These are phyloP conservation scores for Blastocystis sp. DNA, from an alignment of 352 stramenopile genomes.

Conservation along the genomic window DNA sequence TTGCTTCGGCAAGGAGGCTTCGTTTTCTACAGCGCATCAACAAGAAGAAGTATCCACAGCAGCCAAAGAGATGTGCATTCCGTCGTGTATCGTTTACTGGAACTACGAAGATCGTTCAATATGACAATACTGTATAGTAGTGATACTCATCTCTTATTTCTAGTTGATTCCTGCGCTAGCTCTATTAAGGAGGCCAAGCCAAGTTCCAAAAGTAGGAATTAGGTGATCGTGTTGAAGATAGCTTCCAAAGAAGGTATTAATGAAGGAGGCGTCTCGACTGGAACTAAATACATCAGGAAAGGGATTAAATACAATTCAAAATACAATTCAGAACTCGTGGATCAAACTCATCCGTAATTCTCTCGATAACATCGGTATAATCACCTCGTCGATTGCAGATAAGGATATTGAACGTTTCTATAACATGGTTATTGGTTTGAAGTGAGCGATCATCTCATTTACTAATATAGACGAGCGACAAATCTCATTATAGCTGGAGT, in stretches of 20 bases:
- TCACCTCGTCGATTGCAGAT: not conserved
- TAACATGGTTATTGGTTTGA: not conserved
- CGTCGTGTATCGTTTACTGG: constrained; percentile 4
- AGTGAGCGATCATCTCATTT: not conserved
- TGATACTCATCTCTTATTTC: not conserved
- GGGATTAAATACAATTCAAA: not conserved
- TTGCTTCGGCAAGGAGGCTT: not conserved
- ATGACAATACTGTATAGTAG: not conserved
- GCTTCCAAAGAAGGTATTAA: not conserved
- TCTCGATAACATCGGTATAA: not conserved
- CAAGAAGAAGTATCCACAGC: constrained; percentile 14
- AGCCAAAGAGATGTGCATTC: not conserved
- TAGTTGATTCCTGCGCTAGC: not conserved
- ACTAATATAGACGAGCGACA: not conserved
- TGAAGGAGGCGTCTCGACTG: not conserved
- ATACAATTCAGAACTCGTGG: not conserved
- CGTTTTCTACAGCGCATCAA: constrained; percentile 26
- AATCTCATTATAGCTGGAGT: not conserved
- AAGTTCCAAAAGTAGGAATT: not conserved
- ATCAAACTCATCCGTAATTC: not conserved
- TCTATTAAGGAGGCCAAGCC: not conserved
- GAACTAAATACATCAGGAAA: not conserved
- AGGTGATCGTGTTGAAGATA: not conserved
- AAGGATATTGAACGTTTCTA: not conserved
- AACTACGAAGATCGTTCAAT: not conserved